Conservation (phyloP, 768 basidiomycete genomes). For the Trametes cinnabarina region DNA sequence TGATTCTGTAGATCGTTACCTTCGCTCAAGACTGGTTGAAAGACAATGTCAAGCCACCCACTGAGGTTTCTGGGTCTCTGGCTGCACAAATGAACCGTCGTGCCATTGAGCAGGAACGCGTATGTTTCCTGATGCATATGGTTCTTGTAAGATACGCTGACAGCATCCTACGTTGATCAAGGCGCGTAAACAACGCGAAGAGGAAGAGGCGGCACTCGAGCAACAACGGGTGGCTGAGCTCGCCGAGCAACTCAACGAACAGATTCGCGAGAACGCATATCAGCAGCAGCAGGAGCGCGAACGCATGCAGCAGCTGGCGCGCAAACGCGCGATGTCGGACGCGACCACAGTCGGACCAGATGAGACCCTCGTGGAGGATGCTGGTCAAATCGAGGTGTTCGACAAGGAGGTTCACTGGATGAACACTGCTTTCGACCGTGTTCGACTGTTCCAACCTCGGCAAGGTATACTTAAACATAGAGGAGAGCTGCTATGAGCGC, state of each 20-base stretch:
- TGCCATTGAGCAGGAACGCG: slow-evolving; percentile 67
- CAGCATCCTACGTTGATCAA: slow-evolving; percentile 22
- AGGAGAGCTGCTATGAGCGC: no score
- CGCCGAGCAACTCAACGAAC: slow-evolving; percentile 60
- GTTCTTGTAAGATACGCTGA: no score
- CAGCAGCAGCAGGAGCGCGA: slow-evolving; percentile 55
- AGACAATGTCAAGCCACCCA: slow-evolving; percentile 51
- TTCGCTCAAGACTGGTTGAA: slow-evolving; percentile 72
- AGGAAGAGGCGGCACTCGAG: slow-evolving; percentile 52
- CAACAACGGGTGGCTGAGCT: slow-evolving; percentile 49
- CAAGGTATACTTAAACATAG: slow-evolving; percentile 41
- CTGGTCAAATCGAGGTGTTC: slow-evolving; percentile 64
- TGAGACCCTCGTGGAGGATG: slow-evolving; percentile 32
- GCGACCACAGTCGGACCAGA: slow-evolving; percentile 60
- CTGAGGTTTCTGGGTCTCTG: slow-evolving; percentile 65
- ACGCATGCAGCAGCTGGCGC: slow-evolving; percentile 47
- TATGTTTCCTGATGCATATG: slow-evolving; percentile 28
- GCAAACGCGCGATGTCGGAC: slow-evolving; percentile 67
- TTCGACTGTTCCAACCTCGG: slow-evolving; percentile 72
- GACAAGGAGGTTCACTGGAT: slow-evolving; percentile 52
- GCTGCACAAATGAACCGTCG: slow-evolving; percentile 77
- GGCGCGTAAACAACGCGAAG: slow-evolving; percentile 54
- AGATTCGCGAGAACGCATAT: slow-evolving; percentile 65
- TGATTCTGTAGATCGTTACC: slow-evolving; percentile 51
- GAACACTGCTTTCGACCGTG: slow-evolving; percentile 58